Evolutionary conservation across 805 yeast species (phyloP), one percentile per base, ranked within the genome.

Genomic region (Kazachstania africana): DNA sequence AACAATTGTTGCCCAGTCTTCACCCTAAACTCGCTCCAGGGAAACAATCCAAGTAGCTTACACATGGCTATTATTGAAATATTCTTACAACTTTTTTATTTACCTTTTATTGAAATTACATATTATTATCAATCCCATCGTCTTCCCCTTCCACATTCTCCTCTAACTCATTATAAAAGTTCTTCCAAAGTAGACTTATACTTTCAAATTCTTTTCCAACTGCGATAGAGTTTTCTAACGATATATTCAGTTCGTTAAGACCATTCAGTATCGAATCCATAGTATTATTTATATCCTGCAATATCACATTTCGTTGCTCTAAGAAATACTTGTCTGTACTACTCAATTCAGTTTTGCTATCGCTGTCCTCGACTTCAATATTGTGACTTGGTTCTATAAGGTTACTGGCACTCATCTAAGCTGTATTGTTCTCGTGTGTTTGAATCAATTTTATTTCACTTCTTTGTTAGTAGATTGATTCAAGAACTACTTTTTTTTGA

Each of bases 161-260:
- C 19, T 45, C 58, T 14, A 63, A 30, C 0, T 74, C 74, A 45
- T 72, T 70, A 43, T 79, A 78, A 45, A 79, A 78, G 23, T 66
- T 66, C 21, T 66, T 59, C 93, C 93, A 80, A 22, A 79, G 59
- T n/a, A 65, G 57, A 3, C 85, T 69, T 12, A 78, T 81, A 31
- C 70, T 68, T 35, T 78, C 81, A 44, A 79, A 80, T 37, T 78
- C 87, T 45, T 74, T 73, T 1, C 91, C 87, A 3, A 80, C 82
- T 15, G 78, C 77, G 12, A 78, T 66, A 3, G 75, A 69, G 26
- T 71, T 74, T 41, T 76, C 78, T 31, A 80, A 55, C 0, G 85
- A 69, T 27, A 83, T 63, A 47, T 79, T 79, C 36, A 80, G 57
- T 14, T 74, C 66, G 42, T 76, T 78, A 35, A 80, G 53, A 42